Conservation (phyloP, 2,329 filamentous ascomycete genomes). For the Clonostachys byssicola region DNA sequence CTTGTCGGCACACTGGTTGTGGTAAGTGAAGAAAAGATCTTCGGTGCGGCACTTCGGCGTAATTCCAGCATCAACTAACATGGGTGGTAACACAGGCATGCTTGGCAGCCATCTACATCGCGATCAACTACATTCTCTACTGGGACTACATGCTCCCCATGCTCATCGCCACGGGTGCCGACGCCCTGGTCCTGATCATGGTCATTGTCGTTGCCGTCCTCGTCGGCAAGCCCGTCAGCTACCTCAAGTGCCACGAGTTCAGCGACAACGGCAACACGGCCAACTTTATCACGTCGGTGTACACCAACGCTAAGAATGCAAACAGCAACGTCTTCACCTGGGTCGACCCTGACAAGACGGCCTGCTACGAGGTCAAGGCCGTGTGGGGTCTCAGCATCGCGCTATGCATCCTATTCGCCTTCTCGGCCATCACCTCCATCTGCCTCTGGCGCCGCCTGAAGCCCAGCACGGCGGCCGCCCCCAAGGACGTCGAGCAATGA, state of each 20-base stretch:
- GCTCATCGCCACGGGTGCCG: constrained; percentile 61
- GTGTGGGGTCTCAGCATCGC: constrained; percentile 84
- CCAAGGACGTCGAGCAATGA: constrained; percentile 45
- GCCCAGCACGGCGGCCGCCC: constrained; percentile 19
- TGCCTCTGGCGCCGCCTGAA: constrained; percentile 61
- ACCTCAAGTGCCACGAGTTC: constrained; percentile 64
- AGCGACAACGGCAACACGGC: constrained; percentile 33
- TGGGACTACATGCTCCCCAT: constrained; percentile 73
- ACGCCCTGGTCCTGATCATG: constrained; percentile 68
- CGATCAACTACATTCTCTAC: constrained; percentile 78
- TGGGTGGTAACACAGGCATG: constrained; percentile 52
- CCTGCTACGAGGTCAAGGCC: constrained; percentile 81
- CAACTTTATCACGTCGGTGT: constrained; percentile 37
- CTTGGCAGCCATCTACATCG: constrained; percentile 74
- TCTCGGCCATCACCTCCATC: constrained; percentile 53
- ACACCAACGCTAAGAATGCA: constrained; percentile 31
- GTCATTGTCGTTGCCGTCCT: constrained; percentile 73
- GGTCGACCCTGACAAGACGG: constrained; percentile 49
- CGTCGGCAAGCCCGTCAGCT: constrained; percentile 76
- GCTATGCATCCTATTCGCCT: constrained; percentile 66
- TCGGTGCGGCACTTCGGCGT: too few species aligned
- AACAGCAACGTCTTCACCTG: constrained; percentile 31
- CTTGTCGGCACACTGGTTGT: constrained; percentile 76
- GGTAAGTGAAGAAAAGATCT: constrained; percentile 48
- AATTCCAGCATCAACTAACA: too few species aligned